Conservation (phyloP, 2,329 filamentous ascomycete species). For the Arthroderma uncinatum region DNA sequence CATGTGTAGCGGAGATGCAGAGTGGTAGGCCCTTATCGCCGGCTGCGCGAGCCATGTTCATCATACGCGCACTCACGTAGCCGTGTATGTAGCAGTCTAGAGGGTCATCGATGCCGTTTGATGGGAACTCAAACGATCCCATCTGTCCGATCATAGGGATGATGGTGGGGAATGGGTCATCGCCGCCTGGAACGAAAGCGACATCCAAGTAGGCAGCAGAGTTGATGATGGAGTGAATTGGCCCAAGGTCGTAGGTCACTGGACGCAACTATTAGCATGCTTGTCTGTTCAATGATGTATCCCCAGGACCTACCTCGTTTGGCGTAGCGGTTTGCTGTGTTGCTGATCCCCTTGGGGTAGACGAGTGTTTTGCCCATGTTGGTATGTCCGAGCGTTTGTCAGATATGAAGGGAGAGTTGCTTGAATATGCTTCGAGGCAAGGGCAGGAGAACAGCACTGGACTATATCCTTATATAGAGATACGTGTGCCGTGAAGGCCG, state of each 20-base stretch:
- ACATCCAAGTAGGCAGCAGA: constrained; percentile 63
- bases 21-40: constrained; percentile 52
- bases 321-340: constrained; percentile 57
- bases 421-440: not conserved
- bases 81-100: constrained; percentile 74
- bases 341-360: constrained; percentile 53
- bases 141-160: constrained; percentile 81
- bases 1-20: constrained; percentile 58
- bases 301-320: constrained; percentile 45
- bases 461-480: not conserved
- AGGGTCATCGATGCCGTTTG: constrained; percentile 48
- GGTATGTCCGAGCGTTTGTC: not conserved
- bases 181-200: constrained; percentile 55
- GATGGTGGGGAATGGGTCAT: constrained; percentile 60
- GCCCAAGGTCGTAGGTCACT: constrained; percentile 61
- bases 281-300: not conserved
- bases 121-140: constrained; percentile 57
- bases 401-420: not conserved
- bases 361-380: constrained; percentile 35
- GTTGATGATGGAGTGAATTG: constrained; percentile 67
- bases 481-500: not conserved
- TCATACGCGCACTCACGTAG: constrained; percentile 67
- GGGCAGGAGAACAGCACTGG: too few species aligned
- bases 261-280: constrained; percentile 11
- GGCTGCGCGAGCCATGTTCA: constrained; percentile 48